Conservation (phyloP, 163 green algal species). For the Scenedesmus sp. region DNA sequence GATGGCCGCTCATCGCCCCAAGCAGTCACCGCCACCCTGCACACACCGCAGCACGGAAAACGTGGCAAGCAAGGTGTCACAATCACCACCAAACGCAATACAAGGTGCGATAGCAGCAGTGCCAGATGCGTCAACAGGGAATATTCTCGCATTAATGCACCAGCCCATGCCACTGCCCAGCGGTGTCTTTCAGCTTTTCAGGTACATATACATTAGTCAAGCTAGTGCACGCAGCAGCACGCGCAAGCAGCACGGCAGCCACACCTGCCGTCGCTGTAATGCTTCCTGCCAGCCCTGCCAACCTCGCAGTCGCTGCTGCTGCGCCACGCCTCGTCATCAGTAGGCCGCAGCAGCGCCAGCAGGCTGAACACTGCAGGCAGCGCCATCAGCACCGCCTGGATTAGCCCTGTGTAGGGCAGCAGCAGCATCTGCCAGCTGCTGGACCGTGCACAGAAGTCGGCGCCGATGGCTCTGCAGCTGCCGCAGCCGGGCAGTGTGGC, state of each 20-base stretch:
- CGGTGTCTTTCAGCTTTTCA: no score
- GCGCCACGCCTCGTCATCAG: not conserved
- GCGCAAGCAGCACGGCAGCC: not conserved
- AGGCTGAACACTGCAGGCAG: slow-evolving; percentile 40
- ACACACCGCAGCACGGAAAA: not conserved
- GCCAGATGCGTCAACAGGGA: not conserved
- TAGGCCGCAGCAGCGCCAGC: slow-evolving; percentile 1
- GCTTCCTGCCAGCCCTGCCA: slow-evolving; percentile 10
- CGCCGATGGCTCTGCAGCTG: slow-evolving; percentile 19
- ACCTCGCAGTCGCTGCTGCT: not conserved
- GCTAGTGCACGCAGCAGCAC: no score
- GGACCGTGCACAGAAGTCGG: slow-evolving; percentile 15
- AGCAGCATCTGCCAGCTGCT: slow-evolving; percentile 28
- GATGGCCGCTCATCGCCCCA: slow-evolving; percentile 30
- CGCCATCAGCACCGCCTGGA: slow-evolving; percentile 34
- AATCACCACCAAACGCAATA: not conserved
- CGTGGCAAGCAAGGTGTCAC: not conserved
- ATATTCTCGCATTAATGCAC: no score
- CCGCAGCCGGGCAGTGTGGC: slow-evolving; percentile 19
- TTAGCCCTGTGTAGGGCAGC: slow-evolving; percentile 41
- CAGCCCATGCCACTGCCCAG: no score
- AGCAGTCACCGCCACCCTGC: slow-evolving; percentile 35
- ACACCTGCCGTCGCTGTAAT: not conserved
- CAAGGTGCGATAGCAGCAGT: not conserved
- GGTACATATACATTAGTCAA: no score